Conservation (phyloP, 257 asterid genomes). For the Ligustrum vulgare region DNA sequence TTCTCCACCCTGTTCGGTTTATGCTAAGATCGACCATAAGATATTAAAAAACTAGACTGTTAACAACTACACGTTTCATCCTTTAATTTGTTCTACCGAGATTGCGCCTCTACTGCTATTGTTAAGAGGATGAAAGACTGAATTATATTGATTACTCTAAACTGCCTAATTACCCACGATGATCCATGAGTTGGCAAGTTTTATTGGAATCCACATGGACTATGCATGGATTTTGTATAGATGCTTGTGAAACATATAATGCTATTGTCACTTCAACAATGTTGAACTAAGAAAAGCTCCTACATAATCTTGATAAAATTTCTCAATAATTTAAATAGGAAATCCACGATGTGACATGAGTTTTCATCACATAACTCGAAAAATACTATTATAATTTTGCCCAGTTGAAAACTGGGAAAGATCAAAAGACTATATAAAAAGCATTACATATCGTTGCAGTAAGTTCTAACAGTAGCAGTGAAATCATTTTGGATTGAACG, state of each 20-base stretch:
- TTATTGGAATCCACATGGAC: not conserved
- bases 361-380: not conserved
- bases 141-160: not conserved
- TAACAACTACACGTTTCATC: not conserved
- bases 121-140: not conserved
- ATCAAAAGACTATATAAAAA: not conserved
- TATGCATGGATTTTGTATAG: not conserved
- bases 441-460: not conserved
- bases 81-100: not conserved
- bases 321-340: too few species aligned
- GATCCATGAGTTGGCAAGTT: not conserved
- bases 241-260: conserved; percentile 1
- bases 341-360: too few species aligned
- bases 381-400: conserved; percentile 1
- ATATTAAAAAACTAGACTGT: not conserved
- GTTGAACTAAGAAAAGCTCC: too few species aligned
- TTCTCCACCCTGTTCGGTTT: not conserved
- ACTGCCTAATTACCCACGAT: conserved; percentile 1
- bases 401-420: not conserved
- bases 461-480: not conserved
- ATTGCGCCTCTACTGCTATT: not conserved
- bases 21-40: not conserved
- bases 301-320: too few species aligned
- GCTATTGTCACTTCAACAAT: not conserved
- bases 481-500: not conserved